These are phyloP conservation scores for Petunia axillaris DNA, from an alignment of 257 asterid genomes.

Conservation along the genomic window DNA sequence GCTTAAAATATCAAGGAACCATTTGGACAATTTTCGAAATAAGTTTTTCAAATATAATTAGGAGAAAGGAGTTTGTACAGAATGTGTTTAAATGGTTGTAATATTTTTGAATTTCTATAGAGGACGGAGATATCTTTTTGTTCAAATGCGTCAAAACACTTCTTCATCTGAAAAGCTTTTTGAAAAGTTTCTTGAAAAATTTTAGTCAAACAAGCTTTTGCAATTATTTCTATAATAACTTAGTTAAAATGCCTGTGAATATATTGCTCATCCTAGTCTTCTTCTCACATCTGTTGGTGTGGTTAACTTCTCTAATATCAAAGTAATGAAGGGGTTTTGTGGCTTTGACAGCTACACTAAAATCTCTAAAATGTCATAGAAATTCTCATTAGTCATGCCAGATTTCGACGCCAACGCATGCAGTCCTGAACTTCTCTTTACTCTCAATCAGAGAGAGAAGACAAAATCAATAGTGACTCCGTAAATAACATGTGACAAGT, in stretches of 20 bases:
- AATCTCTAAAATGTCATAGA: neutral
- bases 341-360: neutral
- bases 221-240: neutral
- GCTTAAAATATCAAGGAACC: neutral
- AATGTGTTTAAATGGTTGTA: neutral
- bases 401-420: constrained; percentile 3
- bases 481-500: neutral
- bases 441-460: neutral
- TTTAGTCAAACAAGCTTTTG: neutral
- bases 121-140: neutral
- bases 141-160: neutral
- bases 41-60: neutral
- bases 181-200: neutral
- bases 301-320: neutral
- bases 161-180: neutral
- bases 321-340: neutral
- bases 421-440: constrained; percentile 2
- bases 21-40: neutral
- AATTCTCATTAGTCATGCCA: neutral
- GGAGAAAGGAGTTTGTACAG: neutral
- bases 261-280: constrained; percentile 5
- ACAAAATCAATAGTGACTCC: neutral
- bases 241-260: neutral
- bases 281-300: neutral
- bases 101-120: neutral